These are phyloP conservation scores for Eimeria brunetti DNA, from an alignment of 169 alveolate genomes.

Conservation along the genomic window DNA sequence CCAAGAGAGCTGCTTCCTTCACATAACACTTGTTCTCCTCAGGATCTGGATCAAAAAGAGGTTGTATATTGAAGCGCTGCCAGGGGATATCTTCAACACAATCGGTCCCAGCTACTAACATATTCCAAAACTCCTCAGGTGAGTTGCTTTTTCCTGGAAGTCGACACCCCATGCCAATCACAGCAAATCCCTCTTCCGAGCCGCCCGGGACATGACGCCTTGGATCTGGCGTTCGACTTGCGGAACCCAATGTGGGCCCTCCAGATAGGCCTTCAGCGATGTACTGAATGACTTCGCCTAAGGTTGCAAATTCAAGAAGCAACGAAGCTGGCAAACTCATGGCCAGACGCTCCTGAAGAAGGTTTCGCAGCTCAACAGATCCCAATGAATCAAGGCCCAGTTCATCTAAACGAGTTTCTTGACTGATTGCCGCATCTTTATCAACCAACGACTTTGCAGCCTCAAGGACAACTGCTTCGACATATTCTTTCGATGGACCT, in stretches of 20 bases:
- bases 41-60: conserved; percentile 73
- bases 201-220: background rate
- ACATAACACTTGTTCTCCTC: conserved; percentile 64
- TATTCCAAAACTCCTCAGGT: conserved; percentile 70
- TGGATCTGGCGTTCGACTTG: background rate
- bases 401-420: conserved; percentile 66
- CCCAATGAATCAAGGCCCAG: conserved; percentile 85
- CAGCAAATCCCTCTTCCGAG: conserved; percentile 55
- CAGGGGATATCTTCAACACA: conserved; percentile 71
- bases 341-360: conserved; percentile 79
- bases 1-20: conserved; percentile 83
- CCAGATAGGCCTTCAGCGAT: conserved; percentile 1
- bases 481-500: background rate
- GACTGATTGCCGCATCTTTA: background rate
- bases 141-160: conserved; percentile 63
- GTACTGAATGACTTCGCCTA: conserved; percentile 55
- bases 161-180: conserved; percentile 76
- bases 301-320: conserved; percentile 83
- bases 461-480: conserved; percentile 21
- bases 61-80: conserved; percentile 70
- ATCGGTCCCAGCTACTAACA: conserved; percentile 67
- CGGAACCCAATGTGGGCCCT: background rate
- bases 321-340: conserved; percentile 83
- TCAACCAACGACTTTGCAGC: conserved; percentile 29
- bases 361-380: conserved; percentile 85